Evolutionary conservation across 164 flowering plant genomes (phyloP).

Genomic region (Protea cynaroides): DNA sequence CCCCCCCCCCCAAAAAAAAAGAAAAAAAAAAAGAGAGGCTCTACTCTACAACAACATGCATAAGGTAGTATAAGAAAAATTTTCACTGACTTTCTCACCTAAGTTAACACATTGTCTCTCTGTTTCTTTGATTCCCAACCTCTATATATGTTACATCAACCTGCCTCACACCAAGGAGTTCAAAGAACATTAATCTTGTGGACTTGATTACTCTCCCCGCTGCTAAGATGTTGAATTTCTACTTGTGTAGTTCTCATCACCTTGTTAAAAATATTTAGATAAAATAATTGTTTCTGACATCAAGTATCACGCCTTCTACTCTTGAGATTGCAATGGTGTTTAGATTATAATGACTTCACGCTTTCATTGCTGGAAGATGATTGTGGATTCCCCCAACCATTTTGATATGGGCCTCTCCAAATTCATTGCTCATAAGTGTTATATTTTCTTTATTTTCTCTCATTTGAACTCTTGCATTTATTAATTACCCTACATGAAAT

Average conservation of each 20-base stretch:
- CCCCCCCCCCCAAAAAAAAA: too few species aligned
- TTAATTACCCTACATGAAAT: slow-evolving; percentile 13
- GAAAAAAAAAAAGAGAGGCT: too few species aligned
- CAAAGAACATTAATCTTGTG: too few species aligned
- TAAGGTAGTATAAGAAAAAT: too few species aligned
- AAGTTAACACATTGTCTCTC: too few species aligned
- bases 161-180: too few species aligned
- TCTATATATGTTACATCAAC: too few species aligned
- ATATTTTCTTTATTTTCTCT: background rate
- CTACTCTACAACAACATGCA: too few species aligned
- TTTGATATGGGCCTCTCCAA: background rate
- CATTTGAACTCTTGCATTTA: slow-evolving; percentile 3
- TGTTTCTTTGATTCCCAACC: too few species aligned
- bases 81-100: too few species aligned
- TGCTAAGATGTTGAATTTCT: background rate
- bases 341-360: slow-evolving; percentile 2
- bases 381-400: background rate
- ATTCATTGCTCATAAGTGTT: background rate
- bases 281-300: background rate
- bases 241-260: background rate
- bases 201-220: too few species aligned
- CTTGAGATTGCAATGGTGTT: background rate
- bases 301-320: background rate
- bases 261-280: background rate
- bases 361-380: background rate